Conservation (phyloP, 2,329 filamentous ascomycete species). For the Botrytis hyacinthi region DNA sequence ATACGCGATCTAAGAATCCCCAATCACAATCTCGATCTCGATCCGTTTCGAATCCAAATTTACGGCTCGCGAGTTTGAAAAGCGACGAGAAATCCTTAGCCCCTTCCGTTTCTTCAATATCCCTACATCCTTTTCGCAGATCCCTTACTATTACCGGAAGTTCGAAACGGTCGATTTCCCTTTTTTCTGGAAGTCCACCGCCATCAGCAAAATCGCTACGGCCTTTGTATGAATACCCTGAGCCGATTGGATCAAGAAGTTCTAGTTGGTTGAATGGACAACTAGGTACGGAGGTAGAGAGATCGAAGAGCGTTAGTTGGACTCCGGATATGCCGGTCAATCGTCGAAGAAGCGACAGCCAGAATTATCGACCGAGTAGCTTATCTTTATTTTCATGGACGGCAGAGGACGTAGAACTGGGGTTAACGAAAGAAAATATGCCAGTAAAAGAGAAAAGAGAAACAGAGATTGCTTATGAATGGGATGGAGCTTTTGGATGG, state of each 20-base stretch:
- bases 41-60: conserved; percentile 7
- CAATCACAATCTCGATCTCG: background rate
- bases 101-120: background rate
- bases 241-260: conserved; percentile 6
- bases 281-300: background rate
- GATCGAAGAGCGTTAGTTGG: background rate
- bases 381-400: conserved; percentile 13
- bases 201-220: background rate
- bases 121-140: background rate
- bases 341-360: background rate
- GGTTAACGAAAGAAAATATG: background rate
- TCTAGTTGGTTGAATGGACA: conserved; percentile 3
- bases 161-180: background rate
- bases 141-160: background rate
- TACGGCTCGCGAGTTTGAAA: background rate
- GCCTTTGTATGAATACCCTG: conserved; percentile 9
- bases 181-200: conserved; percentile 1
- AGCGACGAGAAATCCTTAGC: background rate
- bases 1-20: background rate
- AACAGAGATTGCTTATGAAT: conserved; percentile 14
- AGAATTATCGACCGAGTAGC: background rate
- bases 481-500: conserved; percentile 20
- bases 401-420: background rate
- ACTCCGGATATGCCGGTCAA: background rate
- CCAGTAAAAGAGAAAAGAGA: background rate